Evolutionary conservation across 768 basidiomycete genomes (phyloP), one percentile per base, ranked within the genome.

Genomic region (Rhodotorula sphaerocarpa): DNA sequence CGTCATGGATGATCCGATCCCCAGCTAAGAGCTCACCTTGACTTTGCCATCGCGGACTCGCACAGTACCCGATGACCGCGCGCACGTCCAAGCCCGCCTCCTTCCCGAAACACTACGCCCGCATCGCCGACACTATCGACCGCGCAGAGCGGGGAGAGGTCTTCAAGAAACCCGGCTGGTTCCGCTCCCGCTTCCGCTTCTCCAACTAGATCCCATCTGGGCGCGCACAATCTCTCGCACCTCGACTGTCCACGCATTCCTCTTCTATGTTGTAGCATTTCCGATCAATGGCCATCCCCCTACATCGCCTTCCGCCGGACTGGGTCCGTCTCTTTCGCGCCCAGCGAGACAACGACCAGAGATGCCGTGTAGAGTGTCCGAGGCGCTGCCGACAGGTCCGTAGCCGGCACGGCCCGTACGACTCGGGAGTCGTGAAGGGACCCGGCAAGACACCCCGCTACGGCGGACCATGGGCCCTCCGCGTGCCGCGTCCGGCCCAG

Each of bases 31-130:
- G 43, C 43, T 44, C 20, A 44, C 30, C 16, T 20, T 59, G 21
- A 1, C 7, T 28, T 1, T 21, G 5, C 10, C 41, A 25, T 6
- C 21, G n/a, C n/a, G n/a, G n/a, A n/a, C n/a, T n/a, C n/a, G n/a
- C n/a, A 21, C 54, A 66, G 65, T 25, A 59, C 41, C 65, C 65
- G 1, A 58, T 62, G 36, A 44, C 57, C 5, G 50, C 58, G 12
- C 42, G 53, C 9, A 66, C 65, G n/a, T 51, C 41, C 20, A 62
- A 62, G 48, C 65, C 65, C 7, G 65, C 60, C 3, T 59, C 57
- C 33, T 55, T 62, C 48, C 60, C 65, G 2, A 66, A 66, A 27
- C 65, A 66, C 54, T 66, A 66, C 45, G 28, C 57, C 30, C 53
- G 65, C 48, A 58, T 66, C 53, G 23, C 42, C 23, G 57, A 62